These are phyloP conservation scores for Saturnispora ahearnii DNA, from an alignment of 805 yeast genomes.

Conservation along the genomic window DNA sequence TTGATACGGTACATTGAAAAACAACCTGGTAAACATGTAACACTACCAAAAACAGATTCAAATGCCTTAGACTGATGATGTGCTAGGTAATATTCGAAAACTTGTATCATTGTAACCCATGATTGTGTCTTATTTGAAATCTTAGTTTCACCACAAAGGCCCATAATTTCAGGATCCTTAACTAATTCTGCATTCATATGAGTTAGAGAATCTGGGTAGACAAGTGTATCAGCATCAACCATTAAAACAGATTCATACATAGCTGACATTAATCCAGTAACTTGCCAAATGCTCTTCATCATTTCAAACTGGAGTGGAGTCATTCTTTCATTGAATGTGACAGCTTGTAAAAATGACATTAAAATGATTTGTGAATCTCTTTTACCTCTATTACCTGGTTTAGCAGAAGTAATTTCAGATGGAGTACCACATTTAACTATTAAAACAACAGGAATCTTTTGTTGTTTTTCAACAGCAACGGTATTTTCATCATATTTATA, in stretches of 20 bases:
- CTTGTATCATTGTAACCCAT: slow-evolving; percentile 92
- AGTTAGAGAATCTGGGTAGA: slow-evolving; percentile 77
- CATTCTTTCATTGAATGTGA: slow-evolving; percentile 92
- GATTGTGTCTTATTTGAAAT: slow-evolving; percentile 73
- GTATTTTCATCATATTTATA: slow-evolving; percentile 75
- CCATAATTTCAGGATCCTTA: slow-evolving; percentile 80
- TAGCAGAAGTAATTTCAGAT: slow-evolving; percentile 56
- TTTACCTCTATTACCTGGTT: slow-evolving; percentile 93
- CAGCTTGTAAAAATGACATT: slow-evolving; percentile 82
- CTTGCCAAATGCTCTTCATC: slow-evolving; percentile 62
- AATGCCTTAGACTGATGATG: slow-evolving; percentile 93
- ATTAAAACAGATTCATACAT: slow-evolving; percentile 73
- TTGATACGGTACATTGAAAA: slow-evolving; percentile 88
- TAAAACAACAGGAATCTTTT: slow-evolving; percentile 68
- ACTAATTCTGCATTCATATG: slow-evolving; percentile 90
- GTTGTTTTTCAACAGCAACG: slow-evolving; percentile 73
- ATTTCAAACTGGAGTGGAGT: slow-evolving; percentile 79
- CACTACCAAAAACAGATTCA: slow-evolving; percentile 92
- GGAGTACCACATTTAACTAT: slow-evolving; percentile 88
- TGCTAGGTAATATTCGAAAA: slow-evolving; percentile 85
- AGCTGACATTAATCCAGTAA: slow-evolving; percentile 80
- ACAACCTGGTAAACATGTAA: slow-evolving; percentile 93
- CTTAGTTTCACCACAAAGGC: slow-evolving; percentile 90
- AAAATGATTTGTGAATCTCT: slow-evolving; percentile 88
- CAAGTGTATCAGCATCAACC: slow-evolving; percentile 94